Evolutionary conservation across 805 yeast genomes (phyloP), one percentile per base, ranked within the genome.

Genomic region (Wickerhamomyces rabaulensis): DNA sequence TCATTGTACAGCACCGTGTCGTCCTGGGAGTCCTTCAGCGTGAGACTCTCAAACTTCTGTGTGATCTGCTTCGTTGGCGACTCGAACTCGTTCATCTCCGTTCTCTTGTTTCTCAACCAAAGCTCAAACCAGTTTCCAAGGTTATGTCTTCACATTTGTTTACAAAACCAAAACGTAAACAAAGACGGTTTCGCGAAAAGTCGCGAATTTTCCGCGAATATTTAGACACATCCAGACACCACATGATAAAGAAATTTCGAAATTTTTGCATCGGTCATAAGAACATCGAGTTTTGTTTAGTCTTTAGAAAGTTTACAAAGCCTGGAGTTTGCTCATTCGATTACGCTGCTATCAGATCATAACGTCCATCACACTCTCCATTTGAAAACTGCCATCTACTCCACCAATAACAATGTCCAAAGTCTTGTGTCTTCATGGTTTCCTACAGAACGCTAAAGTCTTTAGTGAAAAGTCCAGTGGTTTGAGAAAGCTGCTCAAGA

Each of bases 401-500:
- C 9, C 17, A 2, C 16, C 4, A 20, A 39, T 39, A 40, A 25
- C n/a, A 20, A 65, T 60, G 65, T 52, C 64, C 41, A 82, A 81
- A 55, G 73, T 92, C 23, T 70, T 92, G n/a, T 92, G 94, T 65
- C 69, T 94, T 25, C 99, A 92, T 54, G 98, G 99, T 0, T 90
- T 82, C 65, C 80, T 91, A 15, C 96, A 92, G 71, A 84, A 82
- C 51, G 92, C 92, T 7, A 75, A 84, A 38, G 74, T 84, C 13
- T 92, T 92, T 67, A 84, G 95, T 45, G 87, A 85, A 55, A 92
- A 94, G 64, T 83, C 97, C 0, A 82, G 95, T 2, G 97, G 95
- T 3, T 74, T 92, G 23, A 75, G 98, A 52, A 92, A 94, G 58
- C 76, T 81, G 39, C 68, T 94, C 49, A 75, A 78, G 58, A 71